A percentile compares a stretch with the other conserved stretches of the same genome.
Evolutionary conservation across 2,329 filamentous ascomycete species (phyloP).

Genomic region (Endocalyx cinctus): DNA sequence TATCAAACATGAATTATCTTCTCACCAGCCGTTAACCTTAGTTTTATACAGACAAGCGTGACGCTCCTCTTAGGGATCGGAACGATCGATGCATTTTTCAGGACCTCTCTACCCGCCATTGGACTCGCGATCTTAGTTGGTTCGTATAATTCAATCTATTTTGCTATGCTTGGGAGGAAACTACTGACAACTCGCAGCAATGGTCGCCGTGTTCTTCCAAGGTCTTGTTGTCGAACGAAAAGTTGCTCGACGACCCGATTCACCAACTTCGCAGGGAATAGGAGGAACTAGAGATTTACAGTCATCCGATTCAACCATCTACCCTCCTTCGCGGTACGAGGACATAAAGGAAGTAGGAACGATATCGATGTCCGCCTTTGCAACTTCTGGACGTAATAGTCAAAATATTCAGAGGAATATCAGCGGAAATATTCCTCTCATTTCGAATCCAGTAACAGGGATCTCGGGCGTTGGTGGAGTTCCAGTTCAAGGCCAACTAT

Average conservation of each 20-base stretch:
- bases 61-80: constrained; percentile 45
- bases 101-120: constrained; percentile 46
- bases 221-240: constrained; percentile 27
- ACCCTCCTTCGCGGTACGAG: constrained; percentile 43
- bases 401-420: constrained; percentile 9
- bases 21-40: constrained; percentile 11
- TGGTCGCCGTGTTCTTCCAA: constrained; percentile 36
- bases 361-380: constrained; percentile 32
- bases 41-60: constrained; percentile 40
- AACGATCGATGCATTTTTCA: constrained; percentile 36
- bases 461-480: constrained; percentile 33
- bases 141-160: constrained; percentile 26
- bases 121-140: constrained; percentile 47
- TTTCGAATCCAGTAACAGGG: constrained; percentile 32
- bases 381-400: constrained; percentile 16
- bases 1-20: constrained; percentile 16
- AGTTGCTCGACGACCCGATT: constrained; percentile 31
- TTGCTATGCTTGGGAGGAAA: too few species aligned
- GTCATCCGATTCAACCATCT: constrained; percentile 36
- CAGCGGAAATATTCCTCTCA: constrained; percentile 29
- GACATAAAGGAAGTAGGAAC: constrained; percentile 41
- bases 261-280: constrained; percentile 33
- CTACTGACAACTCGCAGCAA: constrained; percentile 25
- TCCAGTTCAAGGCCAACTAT: constrained; percentile 36
- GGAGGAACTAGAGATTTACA: constrained; percentile 34